Conservation (phyloP, 176 grass and related monocot species). For the Avena eriantha region DNA sequence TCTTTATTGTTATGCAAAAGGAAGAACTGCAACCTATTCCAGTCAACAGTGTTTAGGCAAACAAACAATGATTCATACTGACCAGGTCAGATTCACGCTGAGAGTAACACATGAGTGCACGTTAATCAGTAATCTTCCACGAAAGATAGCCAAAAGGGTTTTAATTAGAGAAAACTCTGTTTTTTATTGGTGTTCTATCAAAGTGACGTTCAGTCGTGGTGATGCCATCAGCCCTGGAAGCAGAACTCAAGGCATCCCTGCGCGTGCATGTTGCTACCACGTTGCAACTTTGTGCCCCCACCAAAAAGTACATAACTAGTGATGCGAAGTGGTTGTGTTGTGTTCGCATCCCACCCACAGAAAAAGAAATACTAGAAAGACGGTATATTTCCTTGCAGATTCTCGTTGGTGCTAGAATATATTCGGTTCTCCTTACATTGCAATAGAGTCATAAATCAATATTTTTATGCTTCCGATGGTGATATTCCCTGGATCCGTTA, state of each 20-base stretch:
- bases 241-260: not conserved
- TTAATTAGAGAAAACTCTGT: not conserved
- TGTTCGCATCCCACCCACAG: conserved; percentile 20
- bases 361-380: not conserved
- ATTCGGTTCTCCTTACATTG: not conserved
- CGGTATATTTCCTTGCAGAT: not conserved
- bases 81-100: not conserved
- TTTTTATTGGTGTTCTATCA: not conserved
- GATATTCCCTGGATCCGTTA: not conserved
- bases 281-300: conserved; percentile 38
- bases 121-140: not conserved
- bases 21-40: not conserved
- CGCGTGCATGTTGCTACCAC: conserved; percentile 35
- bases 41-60: not conserved
- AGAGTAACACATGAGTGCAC: not conserved
- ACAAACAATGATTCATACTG: not conserved
- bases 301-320: not conserved
- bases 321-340: not conserved
- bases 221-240: conserved; percentile 23
- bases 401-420: not conserved
- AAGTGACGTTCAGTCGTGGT: not conserved
- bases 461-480: not conserved
- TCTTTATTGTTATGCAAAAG: no score
- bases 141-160: not conserved
- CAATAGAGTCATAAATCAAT: not conserved